phyloP scores from a whole-genome alignment of 2,329 filamentous ascomycete species.

The Aspergillus oerlinghausenensis region DNA sequence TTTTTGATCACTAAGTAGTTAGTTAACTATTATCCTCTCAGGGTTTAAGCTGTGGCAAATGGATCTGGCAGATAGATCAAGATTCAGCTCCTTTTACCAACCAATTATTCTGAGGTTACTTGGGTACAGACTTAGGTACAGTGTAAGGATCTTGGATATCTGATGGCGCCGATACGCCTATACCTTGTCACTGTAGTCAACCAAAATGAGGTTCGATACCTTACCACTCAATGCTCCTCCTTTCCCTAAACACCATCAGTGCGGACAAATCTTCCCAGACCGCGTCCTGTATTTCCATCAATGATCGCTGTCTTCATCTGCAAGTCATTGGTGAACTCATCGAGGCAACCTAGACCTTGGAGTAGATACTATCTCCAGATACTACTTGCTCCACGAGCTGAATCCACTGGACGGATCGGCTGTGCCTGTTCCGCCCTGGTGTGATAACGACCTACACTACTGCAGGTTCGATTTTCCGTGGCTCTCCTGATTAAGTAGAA shows the following conservation, averaged over 20 bases:
- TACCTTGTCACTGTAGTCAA: not conserved
- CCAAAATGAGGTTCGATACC: not conserved
- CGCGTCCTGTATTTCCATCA: not conserved
- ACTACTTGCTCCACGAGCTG: not conserved
- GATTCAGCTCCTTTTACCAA: not conserved
- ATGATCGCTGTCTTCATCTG: not conserved
- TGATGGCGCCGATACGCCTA: not conserved
- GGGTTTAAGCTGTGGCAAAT: not conserved
- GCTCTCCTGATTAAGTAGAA: not conserved
- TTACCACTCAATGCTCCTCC: not conserved
- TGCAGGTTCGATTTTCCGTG: not conserved
- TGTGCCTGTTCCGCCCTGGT: slow-evolving; percentile 29
- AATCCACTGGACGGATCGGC: slow-evolving; percentile 19
- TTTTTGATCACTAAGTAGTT: not conserved
- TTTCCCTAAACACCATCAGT: not conserved
- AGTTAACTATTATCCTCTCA: too few species aligned
- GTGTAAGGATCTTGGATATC: not conserved
- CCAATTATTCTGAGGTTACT: not conserved
- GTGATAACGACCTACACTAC: slow-evolving; percentile 18
- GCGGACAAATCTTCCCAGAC: not conserved
- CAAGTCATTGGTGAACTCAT: not conserved
- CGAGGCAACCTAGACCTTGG: not conserved
- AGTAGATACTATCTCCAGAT: too few species aligned
- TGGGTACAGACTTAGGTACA: not conserved
- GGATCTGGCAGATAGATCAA: not conserved